phyloP scores from a whole-genome alignment of 2,329 filamentous ascomycete species.

The Xylaria sp. region DNA sequence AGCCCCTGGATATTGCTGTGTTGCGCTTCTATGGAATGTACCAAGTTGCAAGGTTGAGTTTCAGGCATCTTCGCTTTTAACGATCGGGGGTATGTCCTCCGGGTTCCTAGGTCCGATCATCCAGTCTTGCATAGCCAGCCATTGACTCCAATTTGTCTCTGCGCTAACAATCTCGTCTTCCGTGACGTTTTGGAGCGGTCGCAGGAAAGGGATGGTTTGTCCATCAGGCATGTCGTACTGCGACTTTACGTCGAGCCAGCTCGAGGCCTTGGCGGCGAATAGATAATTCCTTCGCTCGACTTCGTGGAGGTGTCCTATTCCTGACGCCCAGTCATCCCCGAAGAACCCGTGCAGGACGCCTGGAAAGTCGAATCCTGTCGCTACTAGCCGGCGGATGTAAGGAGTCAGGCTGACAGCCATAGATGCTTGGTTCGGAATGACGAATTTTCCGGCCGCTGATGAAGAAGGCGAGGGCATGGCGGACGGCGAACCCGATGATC shows the following conservation, averaged over 20 bases:
- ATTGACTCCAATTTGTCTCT: conserved; percentile 90
- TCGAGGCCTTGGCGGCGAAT: conserved; percentile 92
- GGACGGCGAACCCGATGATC: conserved; percentile 51
- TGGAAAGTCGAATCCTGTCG: conserved; percentile 89
- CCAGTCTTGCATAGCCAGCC: conserved; percentile 98
- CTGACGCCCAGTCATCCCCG: conserved; percentile 88
- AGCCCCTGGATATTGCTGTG: background rate
- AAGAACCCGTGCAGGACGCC: conserved; percentile 95
- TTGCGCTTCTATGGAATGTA: background rate
- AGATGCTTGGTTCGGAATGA: conserved; percentile 47
- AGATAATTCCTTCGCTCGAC: conserved; percentile 93
- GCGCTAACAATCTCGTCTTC: conserved; percentile 85
- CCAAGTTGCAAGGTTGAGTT: background rate
- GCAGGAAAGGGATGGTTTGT: conserved; percentile 88
- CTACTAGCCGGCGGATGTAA: conserved; percentile 89
- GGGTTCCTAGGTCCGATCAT: conserved; percentile 89
- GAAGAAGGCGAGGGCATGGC: conserved; percentile 49
- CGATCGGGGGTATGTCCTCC: conserved; percentile 50
- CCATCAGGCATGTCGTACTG: conserved; percentile 88
- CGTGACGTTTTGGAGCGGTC: conserved; percentile 79
- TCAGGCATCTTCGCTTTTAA: conserved; percentile 50
- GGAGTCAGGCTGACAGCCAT: conserved; percentile 77
- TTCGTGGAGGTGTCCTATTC: conserved; percentile 85
- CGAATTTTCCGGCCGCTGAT: conserved; percentile 46
- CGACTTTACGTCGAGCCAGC: conserved; percentile 88